Evolutionary conservation across 345 rosid genomes (phyloP).

Genomic region (Eucalyptus tenuipes): DNA sequence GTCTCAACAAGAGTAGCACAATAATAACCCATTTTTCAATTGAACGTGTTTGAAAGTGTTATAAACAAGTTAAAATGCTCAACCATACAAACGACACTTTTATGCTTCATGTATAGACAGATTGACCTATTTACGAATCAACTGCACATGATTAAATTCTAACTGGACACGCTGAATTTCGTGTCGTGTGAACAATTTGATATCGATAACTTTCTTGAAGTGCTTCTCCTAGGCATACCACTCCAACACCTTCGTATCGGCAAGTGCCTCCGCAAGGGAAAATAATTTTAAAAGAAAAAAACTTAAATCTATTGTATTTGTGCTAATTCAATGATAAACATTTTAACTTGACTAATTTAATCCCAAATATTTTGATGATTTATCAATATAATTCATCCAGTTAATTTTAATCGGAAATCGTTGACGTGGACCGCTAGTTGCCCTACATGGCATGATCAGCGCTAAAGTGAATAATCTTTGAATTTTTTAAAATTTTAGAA

Average conservation of each 20-base stretch:
- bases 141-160: background rate
- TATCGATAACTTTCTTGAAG: slow-evolving; percentile 21
- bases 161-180: fast-evolving
- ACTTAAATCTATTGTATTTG: fast-evolving
- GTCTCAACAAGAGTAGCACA: background rate
- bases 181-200: fast-evolving
- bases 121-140: background rate
- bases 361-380: background rate
- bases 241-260: slow-evolving; percentile 23
- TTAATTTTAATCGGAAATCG: fast-evolving
- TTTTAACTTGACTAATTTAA: no score
- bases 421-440: background rate
- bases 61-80: background rate
- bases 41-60: background rate
- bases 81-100: background rate
- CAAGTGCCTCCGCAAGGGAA: slow-evolving; percentile 13
- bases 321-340: no score
- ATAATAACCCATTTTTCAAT: background rate
- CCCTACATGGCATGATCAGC: background rate
- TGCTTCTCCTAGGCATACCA: slow-evolving; percentile 40
- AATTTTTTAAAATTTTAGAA: no score
- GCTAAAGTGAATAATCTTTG: no score
- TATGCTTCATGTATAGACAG: background rate
- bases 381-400: no score
- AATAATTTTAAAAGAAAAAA: no score